Evolutionary conservation across 192 early-diverging fungal genomes (phyloP).

Genomic region (Linnemannia exigua): DNA sequence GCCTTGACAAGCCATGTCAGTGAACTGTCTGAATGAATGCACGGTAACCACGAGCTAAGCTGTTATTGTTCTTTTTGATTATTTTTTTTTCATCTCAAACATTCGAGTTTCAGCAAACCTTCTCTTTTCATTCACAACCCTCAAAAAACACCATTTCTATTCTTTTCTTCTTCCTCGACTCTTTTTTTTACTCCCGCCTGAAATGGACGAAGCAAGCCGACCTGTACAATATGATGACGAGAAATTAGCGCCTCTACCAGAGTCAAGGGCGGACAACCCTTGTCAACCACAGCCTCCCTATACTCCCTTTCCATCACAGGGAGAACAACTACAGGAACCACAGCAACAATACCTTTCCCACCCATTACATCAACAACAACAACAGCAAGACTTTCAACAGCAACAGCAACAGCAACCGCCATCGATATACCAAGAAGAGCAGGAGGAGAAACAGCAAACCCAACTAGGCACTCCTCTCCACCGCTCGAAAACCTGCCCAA

Average conservation of each 20-base stretch:
- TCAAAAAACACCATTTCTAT: background rate
- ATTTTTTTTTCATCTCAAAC: background rate
- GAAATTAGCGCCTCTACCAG: background rate
- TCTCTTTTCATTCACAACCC: background rate
- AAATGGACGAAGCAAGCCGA: background rate
- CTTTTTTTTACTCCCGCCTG: background rate
- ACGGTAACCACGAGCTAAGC: too few relatives aligned
- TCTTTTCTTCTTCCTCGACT: background rate
- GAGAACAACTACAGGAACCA: too few relatives aligned
- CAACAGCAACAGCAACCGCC: constrained; percentile 1
- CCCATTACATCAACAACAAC: background rate
- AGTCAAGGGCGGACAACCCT: background rate
- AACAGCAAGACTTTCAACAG: background rate
- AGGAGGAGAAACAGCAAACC: background rate
- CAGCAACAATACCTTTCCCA: background rate
- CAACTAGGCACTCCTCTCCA: background rate
- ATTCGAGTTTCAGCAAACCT: background rate
- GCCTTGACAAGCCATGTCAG: too few relatives aligned
- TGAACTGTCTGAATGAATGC: too few relatives aligned
- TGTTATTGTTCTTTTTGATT: too few relatives aligned
- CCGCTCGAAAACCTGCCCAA: constrained; percentile 22
- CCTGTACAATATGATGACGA: background rate
- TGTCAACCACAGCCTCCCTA: background rate
- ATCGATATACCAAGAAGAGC: background rate
- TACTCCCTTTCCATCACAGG: too few relatives aligned